Percentiles rank a stretch among this genome's conserved stretches.
Evolutionary conservation across 1,139 yeast genomes (phyloP).

Genomic region (Schizosaccharomyces versatilis): DNA sequence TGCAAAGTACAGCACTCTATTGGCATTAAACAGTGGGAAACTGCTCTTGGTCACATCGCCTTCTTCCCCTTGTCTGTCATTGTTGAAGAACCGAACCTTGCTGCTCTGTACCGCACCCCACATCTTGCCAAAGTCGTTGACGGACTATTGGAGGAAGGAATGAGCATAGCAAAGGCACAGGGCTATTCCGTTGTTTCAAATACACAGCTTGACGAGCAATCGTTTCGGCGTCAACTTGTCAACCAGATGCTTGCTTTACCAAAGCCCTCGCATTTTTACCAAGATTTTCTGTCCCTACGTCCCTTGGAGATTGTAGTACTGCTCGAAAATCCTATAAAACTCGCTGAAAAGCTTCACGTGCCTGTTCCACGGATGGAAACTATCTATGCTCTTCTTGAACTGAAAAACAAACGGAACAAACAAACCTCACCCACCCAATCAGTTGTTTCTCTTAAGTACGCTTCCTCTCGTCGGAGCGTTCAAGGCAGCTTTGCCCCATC

Average conservation of each 20-base stretch:
- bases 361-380: conserved; percentile 35
- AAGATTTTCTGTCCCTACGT: conserved; percentile 45
- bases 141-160: conserved; percentile 12
- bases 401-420: conserved; percentile 11
- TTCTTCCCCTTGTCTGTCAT: conserved; percentile 13
- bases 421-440: not conserved
- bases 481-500: not conserved
- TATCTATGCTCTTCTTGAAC: conserved; percentile 33
- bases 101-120: not conserved
- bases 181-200: conserved; percentile 9
- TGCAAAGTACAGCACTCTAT: conserved; percentile 12
- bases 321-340: conserved; percentile 44
- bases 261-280: conserved; percentile 29
- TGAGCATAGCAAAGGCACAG: conserved; percentile 11
- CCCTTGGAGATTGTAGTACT: conserved; percentile 52
- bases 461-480: not conserved
- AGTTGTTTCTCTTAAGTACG: not conserved
- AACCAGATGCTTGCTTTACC: conserved; percentile 6
- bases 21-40: conserved; percentile 14
- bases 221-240: conserved; percentile 5
- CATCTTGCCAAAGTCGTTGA: conserved; percentile 9
- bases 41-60: conserved; percentile 13
- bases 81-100: conserved; percentile 13
- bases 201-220: conserved; percentile 3
- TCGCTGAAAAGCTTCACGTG: conserved; percentile 36